A percentile compares a stretch with the other conserved stretches of the same genome.
Evolutionary conservation across 2,329 filamentous ascomycete genomes (phyloP).

Genomic region (Chalaropsis ovoidea): DNA sequence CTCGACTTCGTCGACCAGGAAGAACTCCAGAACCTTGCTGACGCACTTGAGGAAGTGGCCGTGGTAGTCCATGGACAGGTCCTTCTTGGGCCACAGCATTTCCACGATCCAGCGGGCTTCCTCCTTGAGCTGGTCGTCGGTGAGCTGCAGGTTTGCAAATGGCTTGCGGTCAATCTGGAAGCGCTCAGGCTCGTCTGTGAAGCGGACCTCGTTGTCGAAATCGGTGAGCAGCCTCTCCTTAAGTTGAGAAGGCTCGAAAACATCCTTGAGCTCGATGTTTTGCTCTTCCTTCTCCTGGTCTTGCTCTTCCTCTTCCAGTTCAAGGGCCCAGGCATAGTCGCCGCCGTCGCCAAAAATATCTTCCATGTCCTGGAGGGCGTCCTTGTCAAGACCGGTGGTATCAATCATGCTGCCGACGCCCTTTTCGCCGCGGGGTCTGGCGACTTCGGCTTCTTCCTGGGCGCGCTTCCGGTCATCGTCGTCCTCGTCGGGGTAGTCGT

Average conservation of each 20-base stretch:
- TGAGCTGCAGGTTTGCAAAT: constrained; percentile 72
- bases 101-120: constrained; percentile 88
- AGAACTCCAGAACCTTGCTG: constrained; percentile 85
- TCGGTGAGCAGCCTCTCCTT: constrained; percentile 92
- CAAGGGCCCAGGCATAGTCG: constrained; percentile 90
- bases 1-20: constrained; percentile 88
- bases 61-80: constrained; percentile 59
- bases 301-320: constrained; percentile 77
- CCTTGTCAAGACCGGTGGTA: constrained; percentile 77
- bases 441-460: constrained; percentile 79
- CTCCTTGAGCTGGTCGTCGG: constrained; percentile 76
- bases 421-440: constrained; percentile 58
- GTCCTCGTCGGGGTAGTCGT: constrained; percentile 74
- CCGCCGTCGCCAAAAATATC: constrained; percentile 91
- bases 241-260: constrained; percentile 93
- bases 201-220: constrained; percentile 83
- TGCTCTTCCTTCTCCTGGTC: constrained; percentile 69
- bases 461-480: constrained; percentile 66
- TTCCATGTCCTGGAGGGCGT: constrained; percentile 89
- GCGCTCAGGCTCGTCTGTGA: constrained; percentile 82
- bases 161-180: constrained; percentile 85
- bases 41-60: constrained; percentile 80
- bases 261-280: constrained; percentile 86
- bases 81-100: constrained; percentile 80
- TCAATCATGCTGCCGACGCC: constrained; percentile 63